A percentile compares a stretch with the other conserved stretches of the same genome.
Conservation (phyloP, 108 stramenopile species). For the Nitzschia sp. region DNA sequence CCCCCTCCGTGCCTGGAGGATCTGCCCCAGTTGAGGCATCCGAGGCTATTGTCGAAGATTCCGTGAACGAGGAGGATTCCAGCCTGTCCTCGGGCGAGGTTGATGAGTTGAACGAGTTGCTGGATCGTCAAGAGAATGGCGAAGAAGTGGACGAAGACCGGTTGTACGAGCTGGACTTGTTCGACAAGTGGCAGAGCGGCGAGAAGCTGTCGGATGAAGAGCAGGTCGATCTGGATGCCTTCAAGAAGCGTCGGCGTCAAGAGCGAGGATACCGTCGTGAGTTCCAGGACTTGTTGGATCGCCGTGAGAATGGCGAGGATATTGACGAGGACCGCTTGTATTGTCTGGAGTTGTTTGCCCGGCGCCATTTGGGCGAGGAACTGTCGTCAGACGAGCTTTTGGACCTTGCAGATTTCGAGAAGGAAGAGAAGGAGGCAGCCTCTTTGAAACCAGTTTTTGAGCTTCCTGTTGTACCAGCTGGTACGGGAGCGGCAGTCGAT, state of each 20-base stretch:
- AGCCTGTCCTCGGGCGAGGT: constrained; percentile 2
- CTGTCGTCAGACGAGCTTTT: constrained; percentile 8
- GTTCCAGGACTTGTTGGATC: constrained; percentile 5
- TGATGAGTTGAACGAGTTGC: constrained; percentile 7
- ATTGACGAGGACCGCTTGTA: constrained; percentile 22
- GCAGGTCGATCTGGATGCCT: constrained; percentile 15
- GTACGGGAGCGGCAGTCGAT: no score
- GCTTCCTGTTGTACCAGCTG: no score
- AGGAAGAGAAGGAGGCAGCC: constrained; percentile 10
- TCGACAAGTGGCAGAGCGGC: constrained; percentile 19
- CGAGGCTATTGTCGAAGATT: no score
- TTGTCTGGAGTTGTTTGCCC: constrained; percentile 6
- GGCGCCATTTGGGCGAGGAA: constrained; percentile 1
- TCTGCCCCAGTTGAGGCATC: no score
- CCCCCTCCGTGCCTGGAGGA: no score
- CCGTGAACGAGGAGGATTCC: constrained; percentile 5
- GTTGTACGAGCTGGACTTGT: constrained; percentile 20
- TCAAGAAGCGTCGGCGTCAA: constrained; percentile 3
- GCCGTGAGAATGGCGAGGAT: constrained; percentile 14
- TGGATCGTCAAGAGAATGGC: constrained; percentile 4
- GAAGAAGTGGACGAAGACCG: constrained; percentile 24
- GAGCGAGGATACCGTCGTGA: background rate
- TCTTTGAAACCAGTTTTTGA: background rate
- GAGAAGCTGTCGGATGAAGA: constrained; percentile 16
- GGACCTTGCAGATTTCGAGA: constrained; percentile 7